Percentiles rank a stretch among this genome's conserved stretches.
phyloP scores from a whole-genome alignment of 352 stramenopile species.

The Peronospora farinosa region DNA sequence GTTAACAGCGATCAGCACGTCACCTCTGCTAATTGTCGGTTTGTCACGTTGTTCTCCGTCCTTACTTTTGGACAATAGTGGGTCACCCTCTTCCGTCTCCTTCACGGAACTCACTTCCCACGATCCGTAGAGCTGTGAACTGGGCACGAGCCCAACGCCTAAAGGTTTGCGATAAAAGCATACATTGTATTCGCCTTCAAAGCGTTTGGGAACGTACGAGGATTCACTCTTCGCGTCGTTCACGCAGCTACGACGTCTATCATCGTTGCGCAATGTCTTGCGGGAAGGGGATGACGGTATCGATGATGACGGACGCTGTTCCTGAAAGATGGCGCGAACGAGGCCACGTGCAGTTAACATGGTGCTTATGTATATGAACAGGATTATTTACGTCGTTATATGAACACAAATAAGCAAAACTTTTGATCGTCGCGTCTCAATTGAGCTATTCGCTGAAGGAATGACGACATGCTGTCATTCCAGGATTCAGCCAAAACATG shows the following conservation, averaged over 20 bases:
- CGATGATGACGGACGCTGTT: conserved; percentile 13
- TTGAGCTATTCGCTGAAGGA: too few species aligned
- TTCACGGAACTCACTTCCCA: conserved; percentile 67
- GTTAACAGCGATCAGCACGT: conserved; percentile 70
- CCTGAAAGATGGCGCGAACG: conserved; percentile 36
- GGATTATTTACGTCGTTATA: too few species aligned
- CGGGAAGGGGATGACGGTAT: conserved; percentile 3
- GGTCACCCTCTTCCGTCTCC: conserved; percentile 5
- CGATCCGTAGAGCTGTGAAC: conserved; percentile 69
- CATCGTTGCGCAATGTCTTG: conserved; percentile 1
- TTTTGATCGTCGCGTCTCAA: too few species aligned
- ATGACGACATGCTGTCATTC: too few species aligned
- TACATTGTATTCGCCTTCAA: conserved; percentile 67
- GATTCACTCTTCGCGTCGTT: conserved; percentile 19
- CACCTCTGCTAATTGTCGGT: conserved; percentile 31
- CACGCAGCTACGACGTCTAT: conserved; percentile 14
- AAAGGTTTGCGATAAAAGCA: conserved; percentile 60
- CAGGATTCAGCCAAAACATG: too few species aligned
- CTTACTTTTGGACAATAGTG: conserved; percentile 4
- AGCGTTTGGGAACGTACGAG: conserved; percentile 37
- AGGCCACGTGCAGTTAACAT: conserved; percentile 32
- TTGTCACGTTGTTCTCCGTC: conserved; percentile 12
- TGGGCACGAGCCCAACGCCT: conserved; percentile 68
- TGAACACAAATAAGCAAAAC: too few species aligned
- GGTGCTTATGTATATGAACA: not conserved